A percentile compares a stretch with the other conserved stretches of the same genome.
Evolutionary conservation across 2,329 filamentous ascomycete genomes (phyloP).

Genomic region (Nemania sp.): DNA sequence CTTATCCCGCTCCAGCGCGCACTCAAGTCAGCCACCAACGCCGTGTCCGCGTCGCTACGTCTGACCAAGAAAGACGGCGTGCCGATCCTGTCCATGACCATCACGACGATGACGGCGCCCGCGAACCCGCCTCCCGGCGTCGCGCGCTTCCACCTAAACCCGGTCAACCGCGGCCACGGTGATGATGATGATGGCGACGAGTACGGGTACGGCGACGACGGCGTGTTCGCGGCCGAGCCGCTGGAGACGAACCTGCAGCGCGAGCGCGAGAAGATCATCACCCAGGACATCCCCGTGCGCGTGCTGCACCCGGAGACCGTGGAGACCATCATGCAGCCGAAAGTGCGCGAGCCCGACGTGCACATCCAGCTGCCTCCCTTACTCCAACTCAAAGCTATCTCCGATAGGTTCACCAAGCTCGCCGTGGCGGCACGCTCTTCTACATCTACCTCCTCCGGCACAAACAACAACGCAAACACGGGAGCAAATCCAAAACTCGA

Average conservation of each 20-base stretch:
- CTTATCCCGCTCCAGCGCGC: slow-evolving; percentile 86
- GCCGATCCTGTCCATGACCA: slow-evolving; percentile 86
- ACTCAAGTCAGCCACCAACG: slow-evolving; percentile 84
- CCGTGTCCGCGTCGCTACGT: slow-evolving; percentile 79
- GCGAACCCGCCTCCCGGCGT: slow-evolving; percentile 49
- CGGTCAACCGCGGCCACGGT: slow-evolving; percentile 38
- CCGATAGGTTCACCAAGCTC: slow-evolving; percentile 91
- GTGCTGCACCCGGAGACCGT: slow-evolving; percentile 82
- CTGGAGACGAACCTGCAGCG: slow-evolving; percentile 62
- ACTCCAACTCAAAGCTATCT: slow-evolving; percentile 88
- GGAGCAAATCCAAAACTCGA: slow-evolving; percentile 69
- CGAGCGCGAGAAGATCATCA: slow-evolving; percentile 88
- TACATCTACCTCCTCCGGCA: slow-evolving; percentile 26
- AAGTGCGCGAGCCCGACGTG: slow-evolving; percentile 87
- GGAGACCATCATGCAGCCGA: slow-evolving; percentile 92
- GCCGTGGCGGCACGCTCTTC: slow-evolving; percentile 51
- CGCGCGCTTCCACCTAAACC: slow-evolving; percentile 34
- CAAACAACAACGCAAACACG: slow-evolving; percentile 40
- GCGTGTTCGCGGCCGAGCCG: slow-evolving; percentile 52
- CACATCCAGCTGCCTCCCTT: slow-evolving; percentile 89
- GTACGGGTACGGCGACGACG: slow-evolving; percentile 45
- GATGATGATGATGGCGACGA: slow-evolving; percentile 46
- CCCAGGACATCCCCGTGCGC: slow-evolving; percentile 93
- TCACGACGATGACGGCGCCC: slow-evolving; percentile 72
- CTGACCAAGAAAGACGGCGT: slow-evolving; percentile 91